phyloP scores from a whole-genome alignment of 257 asterid species.

The Solanum dulcamara region DNA sequence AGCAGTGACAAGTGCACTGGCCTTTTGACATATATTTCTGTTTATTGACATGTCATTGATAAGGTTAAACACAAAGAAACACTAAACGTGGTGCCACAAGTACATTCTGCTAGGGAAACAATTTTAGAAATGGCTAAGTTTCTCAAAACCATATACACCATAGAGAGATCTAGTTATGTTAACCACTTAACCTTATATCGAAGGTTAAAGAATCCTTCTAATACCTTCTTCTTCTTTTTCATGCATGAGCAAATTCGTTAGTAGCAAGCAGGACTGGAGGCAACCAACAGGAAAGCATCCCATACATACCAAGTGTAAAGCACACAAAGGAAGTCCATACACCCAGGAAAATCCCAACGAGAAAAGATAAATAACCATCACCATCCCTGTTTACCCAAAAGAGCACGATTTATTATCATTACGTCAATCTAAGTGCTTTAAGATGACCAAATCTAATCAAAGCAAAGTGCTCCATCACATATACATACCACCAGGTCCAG shows the following conservation, averaged over 20 bases:
- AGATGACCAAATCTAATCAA: background rate
- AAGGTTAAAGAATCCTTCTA: background rate
- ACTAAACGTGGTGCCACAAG: background rate
- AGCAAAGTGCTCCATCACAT: background rate
- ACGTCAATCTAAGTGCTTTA: background rate
- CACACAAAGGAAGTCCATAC: background rate
- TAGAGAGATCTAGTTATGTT: background rate
- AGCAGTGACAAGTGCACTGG: background rate
- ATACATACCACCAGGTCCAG: background rate
- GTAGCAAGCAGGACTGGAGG: background rate
- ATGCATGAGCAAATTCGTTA: background rate
- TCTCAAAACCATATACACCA: background rate
- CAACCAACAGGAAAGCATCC: background rate
- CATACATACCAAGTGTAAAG: background rate
- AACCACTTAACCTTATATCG: too few species aligned
- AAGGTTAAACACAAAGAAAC: background rate
- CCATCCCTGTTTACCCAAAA: background rate
- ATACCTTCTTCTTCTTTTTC: background rate
- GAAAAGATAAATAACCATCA: background rate
- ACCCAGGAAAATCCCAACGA: background rate
- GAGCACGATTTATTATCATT: background rate
- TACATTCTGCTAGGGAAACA: background rate
- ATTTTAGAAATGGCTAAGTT: background rate
- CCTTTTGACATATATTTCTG: background rate
- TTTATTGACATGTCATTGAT: background rate